Evolutionary conservation across 306 rosid genomes (phyloP).

Genomic region (Lathyrus tuberosus): DNA sequence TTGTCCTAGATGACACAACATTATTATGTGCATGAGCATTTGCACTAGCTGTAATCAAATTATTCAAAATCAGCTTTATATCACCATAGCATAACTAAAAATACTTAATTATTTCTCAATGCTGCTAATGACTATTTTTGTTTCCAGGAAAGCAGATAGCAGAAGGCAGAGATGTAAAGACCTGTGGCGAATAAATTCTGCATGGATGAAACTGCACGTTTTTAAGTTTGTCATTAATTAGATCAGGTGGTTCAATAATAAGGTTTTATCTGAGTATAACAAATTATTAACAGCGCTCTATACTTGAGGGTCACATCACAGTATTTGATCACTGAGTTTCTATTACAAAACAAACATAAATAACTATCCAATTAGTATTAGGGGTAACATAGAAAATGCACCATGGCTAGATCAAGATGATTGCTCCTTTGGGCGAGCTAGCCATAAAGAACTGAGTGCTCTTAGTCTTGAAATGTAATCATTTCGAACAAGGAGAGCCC

Average conservation of each 20-base stretch:
- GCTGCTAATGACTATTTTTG: no score
- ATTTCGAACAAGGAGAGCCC: slow-evolving; percentile 62
- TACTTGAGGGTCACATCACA: not conserved
- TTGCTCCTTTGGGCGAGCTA: slow-evolving; percentile 76
- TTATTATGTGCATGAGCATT: no score
- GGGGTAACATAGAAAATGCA: slow-evolving; percentile 13
- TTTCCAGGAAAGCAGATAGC: no score
- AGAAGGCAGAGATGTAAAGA: no score
- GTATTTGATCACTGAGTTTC: slow-evolving; percentile 19
- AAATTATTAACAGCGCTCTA: slow-evolving; percentile 2
- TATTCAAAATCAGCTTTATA: no score
- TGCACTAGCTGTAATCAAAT: no score
- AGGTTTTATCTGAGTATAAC: slow-evolving; percentile 27
- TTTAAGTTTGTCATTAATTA: no score
- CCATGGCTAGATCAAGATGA: not conserved
- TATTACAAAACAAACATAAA: slow-evolving; percentile 29
- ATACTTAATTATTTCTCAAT: no score
- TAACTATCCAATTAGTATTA: slow-evolving; percentile 28
- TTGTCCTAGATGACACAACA: no score
- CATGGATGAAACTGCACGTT: no score
- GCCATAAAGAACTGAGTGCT: slow-evolving; percentile 84
- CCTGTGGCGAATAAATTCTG: no score
- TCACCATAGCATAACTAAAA: no score
- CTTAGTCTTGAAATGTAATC: slow-evolving; percentile 80
- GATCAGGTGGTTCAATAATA: slow-evolving; percentile 28